phyloP scores from a whole-genome alignment of 257 asterid species.

The Striga asiatica region DNA sequence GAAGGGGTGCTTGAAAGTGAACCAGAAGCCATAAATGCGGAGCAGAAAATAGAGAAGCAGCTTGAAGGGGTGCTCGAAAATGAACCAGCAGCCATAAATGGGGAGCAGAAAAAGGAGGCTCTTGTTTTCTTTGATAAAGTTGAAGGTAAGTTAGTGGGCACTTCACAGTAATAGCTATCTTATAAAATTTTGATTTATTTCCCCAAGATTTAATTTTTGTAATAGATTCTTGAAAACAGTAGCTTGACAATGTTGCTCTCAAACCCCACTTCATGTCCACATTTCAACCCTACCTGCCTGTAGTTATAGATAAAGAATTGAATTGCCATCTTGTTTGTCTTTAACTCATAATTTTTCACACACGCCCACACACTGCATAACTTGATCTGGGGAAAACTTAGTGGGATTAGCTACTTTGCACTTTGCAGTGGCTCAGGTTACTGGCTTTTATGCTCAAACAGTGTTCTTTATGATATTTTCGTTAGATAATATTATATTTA shows the following conservation, averaged over 20 bases:
- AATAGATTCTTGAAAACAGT: neutral
- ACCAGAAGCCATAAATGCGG: neutral
- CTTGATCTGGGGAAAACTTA: constrained; percentile 8
- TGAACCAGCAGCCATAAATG: constrained; percentile 19
- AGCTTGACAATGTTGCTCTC: neutral
- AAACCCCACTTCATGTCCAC: constrained; percentile 24
- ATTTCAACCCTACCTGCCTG: constrained; percentile 35
- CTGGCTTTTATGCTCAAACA: neutral
- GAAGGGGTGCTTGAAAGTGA: constrained; percentile 19
- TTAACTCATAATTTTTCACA: neutral
- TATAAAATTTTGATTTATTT: neutral
- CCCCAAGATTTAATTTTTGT: constrained; percentile 11
- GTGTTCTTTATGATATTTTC: neutral
- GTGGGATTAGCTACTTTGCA: constrained; percentile 10
- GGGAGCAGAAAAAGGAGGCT: constrained; percentile 17
- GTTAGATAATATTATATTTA: neutral
- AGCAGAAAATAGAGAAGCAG: constrained; percentile 13
- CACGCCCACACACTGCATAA: neutral
- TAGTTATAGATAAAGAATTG: neutral
- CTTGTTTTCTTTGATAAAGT: constrained; percentile 47
- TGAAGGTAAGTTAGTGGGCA: constrained; percentile 33
- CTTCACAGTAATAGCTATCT: neutral
- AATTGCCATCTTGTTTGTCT: constrained; percentile 19
- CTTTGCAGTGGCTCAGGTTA: constrained; percentile 10
- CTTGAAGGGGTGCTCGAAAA: constrained; percentile 18